Percentiles rank a stretch among this genome's conserved stretches.
phyloP scores from a whole-genome alignment of 352 stramenopile species.

The Thraustochytrium sp. region DNA sequence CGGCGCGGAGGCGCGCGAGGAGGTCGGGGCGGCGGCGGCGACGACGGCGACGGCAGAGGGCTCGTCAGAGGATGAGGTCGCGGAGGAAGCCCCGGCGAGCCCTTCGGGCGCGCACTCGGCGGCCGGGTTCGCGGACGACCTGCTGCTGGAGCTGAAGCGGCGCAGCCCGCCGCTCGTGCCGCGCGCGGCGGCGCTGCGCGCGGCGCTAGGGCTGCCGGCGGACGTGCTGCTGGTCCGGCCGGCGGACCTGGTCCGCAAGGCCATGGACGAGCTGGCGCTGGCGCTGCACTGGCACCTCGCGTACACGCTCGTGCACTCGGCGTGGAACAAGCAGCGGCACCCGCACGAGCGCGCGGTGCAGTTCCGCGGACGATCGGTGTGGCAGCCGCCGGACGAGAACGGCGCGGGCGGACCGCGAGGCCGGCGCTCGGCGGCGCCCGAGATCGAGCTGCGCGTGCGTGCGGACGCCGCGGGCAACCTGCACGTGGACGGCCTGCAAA shows the following conservation, averaged over 20 bases:
- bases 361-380: neutral
- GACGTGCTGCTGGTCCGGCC: neutral
- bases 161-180: neutral
- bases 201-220: neutral
- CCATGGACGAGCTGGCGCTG: constrained; percentile 11
- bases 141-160: neutral
- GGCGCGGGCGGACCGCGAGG: neutral
- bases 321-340: neutral
- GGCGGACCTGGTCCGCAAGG: neutral
- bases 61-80: no score
- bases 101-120: no score
- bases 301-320: constrained; percentile 15
- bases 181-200: neutral
- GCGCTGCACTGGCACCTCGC: neutral
- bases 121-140: neutral
- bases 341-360: neutral
- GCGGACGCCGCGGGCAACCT: neutral
- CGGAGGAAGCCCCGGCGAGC: no score
- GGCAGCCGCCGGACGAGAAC: neutral
- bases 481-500: neutral
- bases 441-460: neutral
- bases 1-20: no score
- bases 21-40: no score
- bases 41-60: no score
- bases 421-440: neutral